Percentiles rank a stretch among this genome's conserved stretches.
Conservation (phyloP, 441 rosid species). For the Euphorbia schlechtendalii region DNA sequence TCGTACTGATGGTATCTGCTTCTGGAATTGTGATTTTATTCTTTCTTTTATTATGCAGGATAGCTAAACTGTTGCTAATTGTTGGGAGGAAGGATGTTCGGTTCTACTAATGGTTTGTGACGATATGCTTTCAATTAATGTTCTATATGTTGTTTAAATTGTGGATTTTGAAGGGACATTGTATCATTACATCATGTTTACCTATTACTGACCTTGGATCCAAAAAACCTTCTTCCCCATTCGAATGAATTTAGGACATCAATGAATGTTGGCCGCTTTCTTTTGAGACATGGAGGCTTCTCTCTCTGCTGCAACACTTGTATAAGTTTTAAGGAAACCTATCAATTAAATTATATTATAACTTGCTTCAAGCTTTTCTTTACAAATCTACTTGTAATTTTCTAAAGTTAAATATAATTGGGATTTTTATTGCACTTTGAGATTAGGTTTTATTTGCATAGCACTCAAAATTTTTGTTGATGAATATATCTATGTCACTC, state of each 20-base stretch:
- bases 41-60: conserved; percentile 3
- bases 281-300: not conserved
- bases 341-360: not conserved
- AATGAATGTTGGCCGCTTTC: not conserved
- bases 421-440: not conserved
- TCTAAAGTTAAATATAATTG: not conserved
- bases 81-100: conserved; percentile 46
- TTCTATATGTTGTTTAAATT: not conserved
- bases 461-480: not conserved
- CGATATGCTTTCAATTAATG: not conserved
- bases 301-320: not conserved
- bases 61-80: conserved; percentile 5
- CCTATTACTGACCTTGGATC: not conserved
- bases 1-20: not conserved
- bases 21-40: not conserved
- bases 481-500: too few species aligned
- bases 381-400: not conserved
- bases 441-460: not conserved
- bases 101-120: conserved; percentile 49
- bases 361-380: not conserved
- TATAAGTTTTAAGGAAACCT: not conserved
- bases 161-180: not conserved
- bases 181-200: not conserved
- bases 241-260: not conserved
- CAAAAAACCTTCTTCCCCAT: not conserved